Evolutionary conservation across 768 basidiomycete genomes (phyloP), one percentile per base, ranked within the genome.

Genomic region (Ramaria sp.): DNA sequence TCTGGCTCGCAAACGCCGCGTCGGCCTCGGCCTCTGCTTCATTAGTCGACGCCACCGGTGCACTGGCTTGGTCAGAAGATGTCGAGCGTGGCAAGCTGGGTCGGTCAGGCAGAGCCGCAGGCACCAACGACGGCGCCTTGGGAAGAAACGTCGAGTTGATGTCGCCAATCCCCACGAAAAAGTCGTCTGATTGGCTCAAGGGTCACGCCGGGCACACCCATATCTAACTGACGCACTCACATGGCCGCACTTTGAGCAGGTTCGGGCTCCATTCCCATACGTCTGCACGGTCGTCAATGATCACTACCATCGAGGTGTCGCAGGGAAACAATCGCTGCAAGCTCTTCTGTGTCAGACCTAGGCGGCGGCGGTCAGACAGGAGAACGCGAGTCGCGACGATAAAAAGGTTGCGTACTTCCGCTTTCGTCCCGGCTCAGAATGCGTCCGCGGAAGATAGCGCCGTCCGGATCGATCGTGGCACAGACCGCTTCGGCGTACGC

Each of bases 211-310:
- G 10, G 30, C 15, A 38, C 59, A 10, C 62, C 51, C 19, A 20
- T 27, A 22, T 31, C 57, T 54, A n/a, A 27, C 15, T 56, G 31
- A 11, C n/a, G 68, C 72, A 71, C 83, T 61, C 60, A 94, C 94
- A 99, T 55, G 95, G 95, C 22, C 97, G 82, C 58, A 98, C 95
- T 75, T 97, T 95, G 67, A 98, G 79, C 39, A 99, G 77, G 70
- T 99, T 97, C 1, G 94, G 92, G 65, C 89, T 89, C 82, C 92
- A 92, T 65, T 92, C 90, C 96, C 96, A 99, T 33, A 99, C 95
- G 66, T 99, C 96, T 3, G 91, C 88, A 24, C 96, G 84, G 71
- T 99, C 96, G 70, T 99, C 96, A 58, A 99, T 98, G 63, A 99
- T 89, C 62, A 98, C 95, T 1, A 98, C 95, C 95, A 96, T 99